Evolutionary conservation across 768 basidiomycete species (phyloP), one percentile per base, ranked within the genome.

Genomic region (Paxillus rubicundulus): DNA sequence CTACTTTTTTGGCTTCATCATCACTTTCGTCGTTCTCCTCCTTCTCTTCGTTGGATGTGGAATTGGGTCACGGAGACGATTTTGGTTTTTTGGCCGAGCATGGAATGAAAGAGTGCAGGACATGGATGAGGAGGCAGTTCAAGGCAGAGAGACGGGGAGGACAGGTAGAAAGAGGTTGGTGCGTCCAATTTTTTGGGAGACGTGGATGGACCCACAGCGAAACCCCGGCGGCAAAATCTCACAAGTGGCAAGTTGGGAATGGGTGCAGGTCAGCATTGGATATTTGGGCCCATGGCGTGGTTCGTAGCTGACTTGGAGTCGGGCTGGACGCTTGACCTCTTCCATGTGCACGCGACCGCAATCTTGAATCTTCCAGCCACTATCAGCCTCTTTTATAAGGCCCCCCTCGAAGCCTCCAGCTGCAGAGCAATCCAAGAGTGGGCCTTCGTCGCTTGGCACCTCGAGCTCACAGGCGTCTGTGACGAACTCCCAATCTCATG

Each of bases 31-130:
- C 56, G 58, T 65, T 24, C 59, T 69, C 43, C 60, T 83, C 27
- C 66, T 82, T 41, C 61, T 82, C 44, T 81, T 82, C 48, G 67
- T 81, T 9, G 76, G 72, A 4, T 82, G 80, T 45, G 80, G 78
- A 8, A 57, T 83, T 14, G 70, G 75, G 44, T 74, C 80, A 16
- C 71, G 81, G 53, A 66, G 78, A 41, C 64, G 79, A 16, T 61
- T 69, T 38, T 53, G 52, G 38, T 45, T 65, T 13, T 7, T 57
- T 12, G 55, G 58, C 21, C 51, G 57, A 0, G 52, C 53, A 0
- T 69, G 63, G 62, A 65, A 64, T n/a, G 50, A 42, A 0, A 54
- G 43, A 2, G 10, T 64, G 16, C 61, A 59, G 27, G 56, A 47
- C 39, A 52, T 62, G 44, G 61, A 59, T 0, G 55, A 52, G 1